Evolutionary conservation across 768 basidiomycete genomes (phyloP).

Genomic region (Amanita muscaria): DNA sequence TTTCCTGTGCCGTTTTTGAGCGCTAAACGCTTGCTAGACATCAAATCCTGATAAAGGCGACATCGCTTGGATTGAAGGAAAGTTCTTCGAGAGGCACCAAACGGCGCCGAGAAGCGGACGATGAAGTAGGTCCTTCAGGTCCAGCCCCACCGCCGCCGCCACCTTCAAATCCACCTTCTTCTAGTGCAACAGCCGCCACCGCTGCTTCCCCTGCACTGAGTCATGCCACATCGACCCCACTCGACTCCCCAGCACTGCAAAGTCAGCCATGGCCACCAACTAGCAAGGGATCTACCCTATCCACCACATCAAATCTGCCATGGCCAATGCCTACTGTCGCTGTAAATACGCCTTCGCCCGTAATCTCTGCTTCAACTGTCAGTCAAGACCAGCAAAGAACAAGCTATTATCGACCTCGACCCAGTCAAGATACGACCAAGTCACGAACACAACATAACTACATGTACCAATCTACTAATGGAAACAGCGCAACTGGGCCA

Average conservation of each 20-base stretch:
- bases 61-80: conserved; percentile 68
- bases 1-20: not conserved
- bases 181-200: conserved; percentile 14
- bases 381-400: conserved; percentile 35
- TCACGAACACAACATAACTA: conserved; percentile 30
- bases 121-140: conserved; percentile 17
- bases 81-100: conserved; percentile 56
- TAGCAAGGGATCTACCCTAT: conserved; percentile 19
- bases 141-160: conserved; percentile 24
- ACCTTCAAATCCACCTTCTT: conserved; percentile 18
- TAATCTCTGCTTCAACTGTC: conserved; percentile 32
- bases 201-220: conserved; percentile 29
- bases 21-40: conserved; percentile 36
- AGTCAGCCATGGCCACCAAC: conserved; percentile 31
- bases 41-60: conserved; percentile 78
- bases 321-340: conserved; percentile 75
- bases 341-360: conserved; percentile 46
- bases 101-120: conserved; percentile 32
- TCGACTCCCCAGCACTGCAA: conserved; percentile 45
- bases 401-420: conserved; percentile 49
- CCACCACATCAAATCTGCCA: conserved; percentile 30
- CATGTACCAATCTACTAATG: conserved; percentile 41
- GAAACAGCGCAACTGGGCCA: conserved; percentile 14
- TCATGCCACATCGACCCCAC: conserved; percentile 35
- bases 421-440: conserved; percentile 14